phyloP scores from a whole-genome alignment of 2,329 filamentous ascomycete species.

The Aschersonia sp. region DNA sequence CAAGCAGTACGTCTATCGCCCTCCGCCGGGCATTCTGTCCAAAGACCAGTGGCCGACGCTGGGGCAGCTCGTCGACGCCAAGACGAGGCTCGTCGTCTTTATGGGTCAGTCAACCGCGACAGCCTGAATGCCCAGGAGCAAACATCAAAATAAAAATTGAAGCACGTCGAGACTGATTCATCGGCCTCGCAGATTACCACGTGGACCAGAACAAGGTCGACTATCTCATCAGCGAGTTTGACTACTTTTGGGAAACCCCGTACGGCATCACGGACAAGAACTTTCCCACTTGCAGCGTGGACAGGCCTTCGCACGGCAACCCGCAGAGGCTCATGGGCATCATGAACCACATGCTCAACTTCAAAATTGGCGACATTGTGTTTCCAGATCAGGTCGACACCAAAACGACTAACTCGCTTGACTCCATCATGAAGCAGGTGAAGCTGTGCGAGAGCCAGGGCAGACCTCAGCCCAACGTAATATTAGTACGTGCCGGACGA shows the following conservation, averaged over 20 bases:
- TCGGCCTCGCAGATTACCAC: constrained; percentile 38
- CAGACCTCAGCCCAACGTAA: constrained; percentile 13
- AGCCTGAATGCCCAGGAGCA: neutral
- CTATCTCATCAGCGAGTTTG: constrained; percentile 51
- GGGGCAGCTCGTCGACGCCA: constrained; percentile 44
- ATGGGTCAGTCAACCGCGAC: constrained; percentile 34
- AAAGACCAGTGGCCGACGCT: constrained; percentile 55
- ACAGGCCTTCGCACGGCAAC: constrained; percentile 37
- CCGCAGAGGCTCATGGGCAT: constrained; percentile 27
- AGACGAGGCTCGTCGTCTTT: constrained; percentile 54
- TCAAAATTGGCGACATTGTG: constrained; percentile 16
- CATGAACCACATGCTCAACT: constrained; percentile 23
- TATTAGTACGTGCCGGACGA: constrained; percentile 14
- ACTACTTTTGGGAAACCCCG: constrained; percentile 57
- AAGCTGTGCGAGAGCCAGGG: constrained; percentile 12
- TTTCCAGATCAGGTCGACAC: constrained; percentile 18
- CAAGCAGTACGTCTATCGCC: constrained; percentile 37
- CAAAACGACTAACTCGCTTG: constrained; percentile 19
- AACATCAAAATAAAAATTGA: no score
- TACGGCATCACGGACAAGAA: constrained; percentile 46
- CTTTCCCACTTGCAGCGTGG: constrained; percentile 50
- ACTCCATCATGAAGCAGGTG: constrained; percentile 14
- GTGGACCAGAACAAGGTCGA: constrained; percentile 33
- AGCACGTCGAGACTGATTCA: neutral
- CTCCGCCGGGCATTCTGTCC: constrained; percentile 24